Conservation (phyloP, 2,329 filamentous ascomycete genomes). For the Claviceps sp. region DNA sequence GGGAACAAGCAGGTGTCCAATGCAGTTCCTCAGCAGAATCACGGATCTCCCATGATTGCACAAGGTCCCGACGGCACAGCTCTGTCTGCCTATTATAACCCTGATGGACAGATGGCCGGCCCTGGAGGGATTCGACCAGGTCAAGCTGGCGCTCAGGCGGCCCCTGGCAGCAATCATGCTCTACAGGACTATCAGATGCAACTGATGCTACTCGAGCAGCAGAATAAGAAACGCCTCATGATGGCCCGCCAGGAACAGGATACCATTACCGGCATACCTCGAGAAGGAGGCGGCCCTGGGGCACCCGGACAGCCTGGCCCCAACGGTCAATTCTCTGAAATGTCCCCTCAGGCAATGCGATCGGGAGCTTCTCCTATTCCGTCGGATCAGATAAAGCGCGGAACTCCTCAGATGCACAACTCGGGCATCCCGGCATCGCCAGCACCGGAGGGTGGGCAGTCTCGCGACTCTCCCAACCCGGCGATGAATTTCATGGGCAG, state of each 20-base stretch:
- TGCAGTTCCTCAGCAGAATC: constrained; percentile 54
- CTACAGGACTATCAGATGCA: constrained; percentile 85
- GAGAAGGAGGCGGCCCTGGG: constrained; percentile 33
- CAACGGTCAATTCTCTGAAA: constrained; percentile 54
- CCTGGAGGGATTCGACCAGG: constrained; percentile 45
- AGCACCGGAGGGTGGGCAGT: constrained; percentile 54
- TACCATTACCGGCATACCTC: constrained; percentile 34
- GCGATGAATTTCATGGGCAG: constrained; percentile 49
- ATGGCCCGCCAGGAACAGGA: constrained; percentile 76
- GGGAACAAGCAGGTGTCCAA: constrained; percentile 70
- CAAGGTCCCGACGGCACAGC: constrained; percentile 53
- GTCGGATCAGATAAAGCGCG: constrained; percentile 65
- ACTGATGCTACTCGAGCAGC: constrained; percentile 73
- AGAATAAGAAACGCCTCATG: constrained; percentile 75
- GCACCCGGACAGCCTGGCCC: constrained; percentile 43
- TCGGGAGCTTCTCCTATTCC: constrained; percentile 65
- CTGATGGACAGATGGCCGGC: constrained; percentile 41
- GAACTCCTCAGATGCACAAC: constrained; percentile 59
- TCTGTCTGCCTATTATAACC: constrained; percentile 49
- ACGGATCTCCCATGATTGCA: constrained; percentile 73
- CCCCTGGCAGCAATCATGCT: constrained; percentile 56
- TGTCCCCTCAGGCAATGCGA: constrained; percentile 56
- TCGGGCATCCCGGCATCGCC: constrained; percentile 53
- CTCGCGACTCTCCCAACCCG: constrained; percentile 50
- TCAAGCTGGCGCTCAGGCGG: constrained; percentile 32